Base-by-base conservation (phyloP, 2,329 filamentous ascomycete species). In the Alternaria sp. region DNA sequence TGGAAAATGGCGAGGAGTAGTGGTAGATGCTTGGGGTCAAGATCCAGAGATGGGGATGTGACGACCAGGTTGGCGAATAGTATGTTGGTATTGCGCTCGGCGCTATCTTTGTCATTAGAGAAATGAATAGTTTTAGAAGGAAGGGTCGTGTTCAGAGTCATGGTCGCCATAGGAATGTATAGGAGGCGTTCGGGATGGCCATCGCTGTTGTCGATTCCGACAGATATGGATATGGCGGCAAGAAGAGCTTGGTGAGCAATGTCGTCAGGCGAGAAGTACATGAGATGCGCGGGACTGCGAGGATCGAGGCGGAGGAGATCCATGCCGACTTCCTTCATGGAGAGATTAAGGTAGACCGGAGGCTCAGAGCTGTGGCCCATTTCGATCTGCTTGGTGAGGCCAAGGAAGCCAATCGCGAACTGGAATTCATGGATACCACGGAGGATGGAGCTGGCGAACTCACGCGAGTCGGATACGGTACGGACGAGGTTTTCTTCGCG, bases 111-210 rank as follows among this genome's bases (percentile, higher is more conserved):
- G 33, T 91, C 87, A 61, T 90, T 87, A 2, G 90, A 88, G 58
- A 94, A 87, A 76, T 95, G 92, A 11, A 99, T 90, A 0, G 94
- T 97, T 80, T 98, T 97, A 12, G 96, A 96, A 6, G 95, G 95
- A 8, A 98, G 82, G 0, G 96, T 99, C 0, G 96, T 98, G 78
- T 95, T 93, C 63, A 98, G 89, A 0, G 90, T 99, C 3, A 94
- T 97, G 2, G 96, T 99, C 20, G 95, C 92, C 96, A 99, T 98
- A 1, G 96, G 96, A 46, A 99, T 88, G 78, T 99, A 99, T 21
- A 97, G 82, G 61, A 99, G 87, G 58, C 95, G 90, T 77, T 97
- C 93, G 0, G 93, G 91, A 71, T 92, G 92, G 9, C 91, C 92
- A 26, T 90, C 88, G n/a, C 93, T 93, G 77, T 97, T 94, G 74